Conservation (phyloP, 2,329 filamentous ascomycete genomes). For the Aspergillus ruber region DNA sequence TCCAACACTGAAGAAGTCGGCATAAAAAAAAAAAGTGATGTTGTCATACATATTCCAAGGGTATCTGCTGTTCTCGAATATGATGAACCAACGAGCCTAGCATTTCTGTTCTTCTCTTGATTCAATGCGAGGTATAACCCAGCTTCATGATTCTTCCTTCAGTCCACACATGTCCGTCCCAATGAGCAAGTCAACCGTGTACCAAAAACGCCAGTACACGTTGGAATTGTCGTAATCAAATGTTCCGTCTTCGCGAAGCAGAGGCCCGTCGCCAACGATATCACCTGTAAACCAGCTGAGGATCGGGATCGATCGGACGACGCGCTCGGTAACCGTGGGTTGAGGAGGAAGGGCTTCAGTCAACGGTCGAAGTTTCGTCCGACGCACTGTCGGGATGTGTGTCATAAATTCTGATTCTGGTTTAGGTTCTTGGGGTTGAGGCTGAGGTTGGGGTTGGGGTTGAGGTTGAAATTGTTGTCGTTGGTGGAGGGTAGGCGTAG, state of each 20-base stretch:
- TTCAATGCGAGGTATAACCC: not conserved
- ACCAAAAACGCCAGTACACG: slow-evolving; percentile 56
- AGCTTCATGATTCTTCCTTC: slow-evolving; percentile 41
- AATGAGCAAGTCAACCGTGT: slow-evolving; percentile 49
- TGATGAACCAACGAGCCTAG: not conserved
- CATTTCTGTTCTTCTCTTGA: not conserved
- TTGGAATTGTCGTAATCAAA: slow-evolving; percentile 65
- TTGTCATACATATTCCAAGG: slow-evolving; percentile 2
- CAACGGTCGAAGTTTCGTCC: slow-evolving; percentile 59
- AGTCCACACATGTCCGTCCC: slow-evolving; percentile 58
- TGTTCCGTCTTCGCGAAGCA: slow-evolving; percentile 39
- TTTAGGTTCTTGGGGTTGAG: slow-evolving; percentile 21
- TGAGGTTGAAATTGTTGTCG: slow-evolving; percentile 24
- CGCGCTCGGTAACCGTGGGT: slow-evolving; percentile 57
- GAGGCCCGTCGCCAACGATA: slow-evolving; percentile 42
- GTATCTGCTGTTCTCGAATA: slow-evolving; percentile 1
- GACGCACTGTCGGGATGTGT: slow-evolving; percentile 61
- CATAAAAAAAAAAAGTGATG: not conserved
- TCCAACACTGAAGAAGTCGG: not conserved
- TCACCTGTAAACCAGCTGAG: slow-evolving; percentile 63
- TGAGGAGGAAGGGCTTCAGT: slow-evolving; percentile 66
- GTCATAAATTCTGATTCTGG: slow-evolving; percentile 44
- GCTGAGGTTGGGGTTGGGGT: slow-evolving; percentile 3
- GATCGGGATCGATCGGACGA: slow-evolving; percentile 61
- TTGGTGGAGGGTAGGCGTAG: slow-evolving; percentile 18